Percentiles rank a stretch among this genome's conserved stretches.
Evolutionary conservation across 441 rosid species (phyloP).

Genomic region (Biscutella laevigata): DNA sequence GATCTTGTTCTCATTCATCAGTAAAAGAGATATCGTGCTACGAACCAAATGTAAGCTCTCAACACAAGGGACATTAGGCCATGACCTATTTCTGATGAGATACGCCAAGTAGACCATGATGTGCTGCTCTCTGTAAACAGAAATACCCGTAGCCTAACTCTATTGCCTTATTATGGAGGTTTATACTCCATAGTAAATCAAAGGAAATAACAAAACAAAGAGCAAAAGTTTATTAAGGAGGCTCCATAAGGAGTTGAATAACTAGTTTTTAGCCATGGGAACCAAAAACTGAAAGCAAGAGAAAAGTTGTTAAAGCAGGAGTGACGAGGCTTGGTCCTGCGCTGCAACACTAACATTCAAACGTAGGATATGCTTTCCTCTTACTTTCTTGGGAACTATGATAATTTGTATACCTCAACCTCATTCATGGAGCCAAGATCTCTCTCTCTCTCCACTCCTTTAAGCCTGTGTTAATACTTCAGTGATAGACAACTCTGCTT

Average conservation of each 20-base stretch:
- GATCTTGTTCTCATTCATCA: neutral
- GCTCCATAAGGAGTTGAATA: constrained; percentile 8
- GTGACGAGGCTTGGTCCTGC: constrained; percentile 10
- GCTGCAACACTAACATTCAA: constrained; percentile 17
- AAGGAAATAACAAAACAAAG: neutral
- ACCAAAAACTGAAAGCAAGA: constrained; percentile 17
- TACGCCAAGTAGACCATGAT: too few relatives aligned
- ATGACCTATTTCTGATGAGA: too few relatives aligned
- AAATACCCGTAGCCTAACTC: neutral
- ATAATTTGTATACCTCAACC: constrained; percentile 8
- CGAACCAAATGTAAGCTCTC: too few relatives aligned
- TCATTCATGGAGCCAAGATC: constrained; percentile 14
- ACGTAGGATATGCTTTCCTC: neutral
- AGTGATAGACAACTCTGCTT: constrained; percentile 6
- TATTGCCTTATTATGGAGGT: neutral
- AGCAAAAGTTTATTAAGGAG: neutral
- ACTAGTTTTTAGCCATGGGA: constrained; percentile 14
- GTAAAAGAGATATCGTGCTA: neutral
- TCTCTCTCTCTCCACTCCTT: constrained; percentile 1
- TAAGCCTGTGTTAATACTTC: constrained; percentile 25
- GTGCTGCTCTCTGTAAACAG: too few relatives aligned
- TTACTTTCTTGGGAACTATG: neutral
- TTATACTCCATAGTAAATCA: neutral
- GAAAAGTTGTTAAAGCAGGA: constrained; percentile 15
- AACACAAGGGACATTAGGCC: too few relatives aligned